phyloP scores from a whole-genome alignment of 352 stramenopile species.

The Phytophthora lateralis region DNA sequence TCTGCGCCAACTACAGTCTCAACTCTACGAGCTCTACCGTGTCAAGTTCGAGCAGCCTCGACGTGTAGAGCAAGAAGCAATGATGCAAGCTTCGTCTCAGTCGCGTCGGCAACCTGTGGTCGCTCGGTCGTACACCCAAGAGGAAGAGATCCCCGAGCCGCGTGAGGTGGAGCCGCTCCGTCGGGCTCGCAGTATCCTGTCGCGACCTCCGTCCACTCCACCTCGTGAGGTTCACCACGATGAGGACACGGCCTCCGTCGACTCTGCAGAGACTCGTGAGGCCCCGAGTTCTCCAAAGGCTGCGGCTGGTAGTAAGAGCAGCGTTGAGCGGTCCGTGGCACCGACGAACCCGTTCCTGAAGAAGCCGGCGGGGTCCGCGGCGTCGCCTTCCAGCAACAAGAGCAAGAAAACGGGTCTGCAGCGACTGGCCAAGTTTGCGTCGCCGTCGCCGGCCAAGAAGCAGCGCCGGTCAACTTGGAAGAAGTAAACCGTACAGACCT shows the following conservation, averaged over 20 bases:
- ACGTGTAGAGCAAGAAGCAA: slow-evolving; percentile 21
- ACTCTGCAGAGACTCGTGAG: slow-evolving; percentile 15
- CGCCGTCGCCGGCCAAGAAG: slow-evolving; percentile 51
- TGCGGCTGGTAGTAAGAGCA: slow-evolving; percentile 11
- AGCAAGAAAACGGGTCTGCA: slow-evolving; percentile 61
- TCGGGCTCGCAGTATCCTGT: slow-evolving; percentile 43
- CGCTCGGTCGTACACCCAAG: slow-evolving; percentile 13
- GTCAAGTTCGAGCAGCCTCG: slow-evolving; percentile 55
- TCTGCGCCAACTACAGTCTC: slow-evolving; percentile 68
- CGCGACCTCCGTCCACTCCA: slow-evolving; percentile 32
- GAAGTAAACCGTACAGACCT: too few species aligned
- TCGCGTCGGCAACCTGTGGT: slow-evolving; percentile 8
- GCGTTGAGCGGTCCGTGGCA: slow-evolving; percentile 53
- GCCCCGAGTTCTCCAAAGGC: slow-evolving; percentile 11
- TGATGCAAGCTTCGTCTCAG: slow-evolving; percentile 18
- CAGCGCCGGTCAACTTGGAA: slow-evolving; percentile 43
- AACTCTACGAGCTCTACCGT: slow-evolving; percentile 77
- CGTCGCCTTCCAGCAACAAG: slow-evolving; percentile 14
- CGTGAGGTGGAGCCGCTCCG: slow-evolving; percentile 38
- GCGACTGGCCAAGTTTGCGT: slow-evolving; percentile 68
- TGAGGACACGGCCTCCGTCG: slow-evolving; percentile 14
- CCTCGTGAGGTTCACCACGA: slow-evolving; percentile 21
- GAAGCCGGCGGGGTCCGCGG: slow-evolving; percentile 36
- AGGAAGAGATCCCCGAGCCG: slow-evolving; percentile 16
- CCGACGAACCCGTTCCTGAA: slow-evolving; percentile 79